Conservation (phyloP, 2,329 filamentous ascomycete species). For the Diaporthe capsici region DNA sequence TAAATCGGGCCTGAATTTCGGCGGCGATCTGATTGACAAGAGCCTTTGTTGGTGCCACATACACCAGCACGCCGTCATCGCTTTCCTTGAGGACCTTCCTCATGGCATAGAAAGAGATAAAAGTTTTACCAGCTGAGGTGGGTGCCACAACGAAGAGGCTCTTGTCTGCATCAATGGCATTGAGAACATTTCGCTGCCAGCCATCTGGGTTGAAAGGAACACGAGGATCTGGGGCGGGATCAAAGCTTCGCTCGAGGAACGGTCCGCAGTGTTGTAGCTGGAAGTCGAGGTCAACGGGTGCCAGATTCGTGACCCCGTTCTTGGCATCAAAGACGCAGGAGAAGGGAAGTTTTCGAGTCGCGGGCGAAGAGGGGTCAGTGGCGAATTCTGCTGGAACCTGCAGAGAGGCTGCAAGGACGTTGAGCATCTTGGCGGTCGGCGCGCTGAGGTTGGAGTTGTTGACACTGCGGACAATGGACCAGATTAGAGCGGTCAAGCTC, state of each 20-base stretch:
- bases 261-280: conserved; percentile 79
- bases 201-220: conserved; percentile 80
- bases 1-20: conserved; percentile 81
- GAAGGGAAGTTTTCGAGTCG: conserved; percentile 9
- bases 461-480: conserved; percentile 42
- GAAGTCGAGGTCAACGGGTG: conserved; percentile 61
- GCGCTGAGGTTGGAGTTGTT: conserved; percentile 36
- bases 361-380: background rate
- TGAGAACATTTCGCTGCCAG: conserved; percentile 82
- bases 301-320: conserved; percentile 17
- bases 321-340: conserved; percentile 28
- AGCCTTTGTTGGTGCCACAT: conserved; percentile 86
- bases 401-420: conserved; percentile 18
- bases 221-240: conserved; percentile 75
- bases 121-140: conserved; percentile 85
- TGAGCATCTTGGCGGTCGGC: conserved; percentile 16
- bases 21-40: conserved; percentile 88
- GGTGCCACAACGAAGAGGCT: conserved; percentile 83
- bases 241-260: conserved; percentile 82
- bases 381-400: conserved; percentile 16
- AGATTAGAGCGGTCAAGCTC: conserved; percentile 44
- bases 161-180: conserved; percentile 78
- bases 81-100: conserved; percentile 78
- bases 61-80: conserved; percentile 80
- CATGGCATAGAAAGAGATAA: conserved; percentile 89